Evolutionary conservation across 768 basidiomycete species (phyloP).

Genomic region (Tulasnella sp.): DNA sequence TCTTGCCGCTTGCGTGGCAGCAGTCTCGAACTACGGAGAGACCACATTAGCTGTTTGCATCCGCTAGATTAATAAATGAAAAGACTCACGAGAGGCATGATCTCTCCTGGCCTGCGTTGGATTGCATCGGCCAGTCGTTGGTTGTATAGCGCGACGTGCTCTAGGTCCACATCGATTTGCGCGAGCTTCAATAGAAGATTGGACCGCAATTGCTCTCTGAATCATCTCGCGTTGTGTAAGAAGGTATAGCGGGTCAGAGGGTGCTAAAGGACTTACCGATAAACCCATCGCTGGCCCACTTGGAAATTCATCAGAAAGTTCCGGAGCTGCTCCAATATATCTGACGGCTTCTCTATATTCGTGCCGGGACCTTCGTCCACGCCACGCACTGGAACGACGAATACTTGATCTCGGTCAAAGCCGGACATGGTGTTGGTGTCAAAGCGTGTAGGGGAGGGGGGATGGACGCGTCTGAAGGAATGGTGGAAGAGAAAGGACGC

Average conservation of each 20-base stretch:
- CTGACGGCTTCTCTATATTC: constrained; percentile 63
- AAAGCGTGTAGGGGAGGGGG: not conserved
- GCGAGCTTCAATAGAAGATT: constrained; percentile 87
- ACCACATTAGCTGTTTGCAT: not conserved
- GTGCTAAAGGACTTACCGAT: constrained; percentile 56
- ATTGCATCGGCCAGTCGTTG: constrained; percentile 90
- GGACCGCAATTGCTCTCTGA: constrained; percentile 79
- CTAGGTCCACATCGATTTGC: constrained; percentile 79
- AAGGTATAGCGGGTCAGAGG: constrained; percentile 29
- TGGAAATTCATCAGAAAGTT: constrained; percentile 88
- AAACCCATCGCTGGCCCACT: constrained; percentile 86
- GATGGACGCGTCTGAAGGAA: not conserved
- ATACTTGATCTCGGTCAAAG: constrained; percentile 78
- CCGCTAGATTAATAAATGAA: not conserved
- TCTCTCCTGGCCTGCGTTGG: constrained; percentile 84
- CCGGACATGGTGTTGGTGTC: constrained; percentile 62
- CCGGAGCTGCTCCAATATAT: constrained; percentile 19
- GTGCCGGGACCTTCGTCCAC: constrained; percentile 65
- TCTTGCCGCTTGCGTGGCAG: constrained; percentile 79
- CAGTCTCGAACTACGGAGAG: constrained; percentile 75
- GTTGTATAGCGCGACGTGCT: constrained; percentile 70
- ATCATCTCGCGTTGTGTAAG: not conserved
- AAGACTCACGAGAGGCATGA: constrained; percentile 71
- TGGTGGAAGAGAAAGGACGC: constrained; percentile 7
- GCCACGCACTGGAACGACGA: constrained; percentile 73